These are phyloP conservation scores for Lasiodiplodia sp. DNA, from an alignment of 2,329 filamentous ascomycete species.

Conservation along the genomic window DNA sequence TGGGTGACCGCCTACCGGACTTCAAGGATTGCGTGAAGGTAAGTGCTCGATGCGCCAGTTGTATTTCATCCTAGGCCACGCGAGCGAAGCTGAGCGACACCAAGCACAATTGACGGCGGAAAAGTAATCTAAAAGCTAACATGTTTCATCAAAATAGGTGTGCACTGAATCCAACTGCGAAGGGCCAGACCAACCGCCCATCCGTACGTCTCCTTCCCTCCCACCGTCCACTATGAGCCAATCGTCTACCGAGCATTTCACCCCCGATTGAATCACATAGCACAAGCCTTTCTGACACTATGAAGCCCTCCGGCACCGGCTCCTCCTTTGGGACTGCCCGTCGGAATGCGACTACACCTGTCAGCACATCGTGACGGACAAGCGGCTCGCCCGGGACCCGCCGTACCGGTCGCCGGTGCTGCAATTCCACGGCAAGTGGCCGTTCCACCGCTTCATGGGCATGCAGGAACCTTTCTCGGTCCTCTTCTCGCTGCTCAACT, in stretches of 20 bases:
- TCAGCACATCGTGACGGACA: conserved; percentile 86
- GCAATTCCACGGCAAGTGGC: conserved; percentile 99
- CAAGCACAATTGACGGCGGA: conserved; percentile 32
- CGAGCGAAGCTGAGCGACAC: neutral
- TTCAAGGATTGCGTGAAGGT: conserved; percentile 89
- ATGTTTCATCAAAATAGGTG: conserved; percentile 60
- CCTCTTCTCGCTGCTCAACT: conserved; percentile 91
- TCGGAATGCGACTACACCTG: conserved; percentile 98
- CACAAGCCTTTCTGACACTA: neutral
- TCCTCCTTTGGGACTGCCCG: conserved; percentile 91
- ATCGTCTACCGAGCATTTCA: conserved; percentile 27
- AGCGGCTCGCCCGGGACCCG: conserved; percentile 69
- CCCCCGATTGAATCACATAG: conserved; percentile 26
- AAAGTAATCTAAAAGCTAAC: conserved; percentile 22
- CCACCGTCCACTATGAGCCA: neutral
- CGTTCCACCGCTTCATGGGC: conserved; percentile 87
- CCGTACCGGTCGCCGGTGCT: conserved; percentile 73
- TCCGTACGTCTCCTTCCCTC: conserved; percentile 66
- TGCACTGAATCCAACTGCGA: conserved; percentile 84
- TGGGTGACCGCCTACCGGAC: conserved; percentile 84
- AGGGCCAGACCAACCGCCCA: conserved; percentile 64
- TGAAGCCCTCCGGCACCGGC: conserved; percentile 79
- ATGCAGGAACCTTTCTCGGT: conserved; percentile 96
- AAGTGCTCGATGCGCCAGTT: conserved; percentile 32
- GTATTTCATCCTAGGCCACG: conserved; percentile 29